Evolutionary conservation across 257 asterid genomes (phyloP).

Genomic region (Jaltomata sinuosa): DNA sequence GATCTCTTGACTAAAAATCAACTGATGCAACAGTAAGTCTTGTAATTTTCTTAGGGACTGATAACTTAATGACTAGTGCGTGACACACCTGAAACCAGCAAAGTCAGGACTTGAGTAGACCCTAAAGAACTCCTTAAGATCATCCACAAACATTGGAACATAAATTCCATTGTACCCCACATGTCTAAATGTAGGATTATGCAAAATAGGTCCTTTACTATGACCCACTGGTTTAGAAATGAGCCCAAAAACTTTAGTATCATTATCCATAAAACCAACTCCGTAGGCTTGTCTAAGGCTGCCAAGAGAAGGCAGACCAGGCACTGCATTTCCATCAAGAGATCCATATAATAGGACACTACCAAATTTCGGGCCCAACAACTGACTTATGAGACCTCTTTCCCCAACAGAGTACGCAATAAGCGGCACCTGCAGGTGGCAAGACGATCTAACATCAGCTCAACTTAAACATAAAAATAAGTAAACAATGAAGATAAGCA

Average conservation of each 20-base stretch:
- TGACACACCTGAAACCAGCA: constrained; percentile 47
- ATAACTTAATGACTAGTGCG: background rate
- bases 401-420: constrained; percentile 51
- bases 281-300: constrained; percentile 36
- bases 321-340: constrained; percentile 28
- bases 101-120: constrained; percentile 43
- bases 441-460: background rate
- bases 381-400: constrained; percentile 62
- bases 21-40: background rate
- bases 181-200: constrained; percentile 52
- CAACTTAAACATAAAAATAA: background rate
- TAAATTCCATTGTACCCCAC: constrained; percentile 47
- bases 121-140: constrained; percentile 49
- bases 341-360: constrained; percentile 51
- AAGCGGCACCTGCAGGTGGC: constrained; percentile 39
- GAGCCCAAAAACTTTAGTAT: constrained; percentile 50
- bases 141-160: constrained; percentile 63
- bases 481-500: background rate
- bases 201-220: constrained; percentile 66
- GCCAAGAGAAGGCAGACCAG: constrained; percentile 45
- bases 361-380: constrained; percentile 54
- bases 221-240: constrained; percentile 63
- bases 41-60: background rate
- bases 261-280: constrained; percentile 29
- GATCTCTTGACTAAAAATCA: background rate